Base-by-base conservation (phyloP, 192 early-diverging fungal species). In the Globomyces pollinis-pini region DNA sequence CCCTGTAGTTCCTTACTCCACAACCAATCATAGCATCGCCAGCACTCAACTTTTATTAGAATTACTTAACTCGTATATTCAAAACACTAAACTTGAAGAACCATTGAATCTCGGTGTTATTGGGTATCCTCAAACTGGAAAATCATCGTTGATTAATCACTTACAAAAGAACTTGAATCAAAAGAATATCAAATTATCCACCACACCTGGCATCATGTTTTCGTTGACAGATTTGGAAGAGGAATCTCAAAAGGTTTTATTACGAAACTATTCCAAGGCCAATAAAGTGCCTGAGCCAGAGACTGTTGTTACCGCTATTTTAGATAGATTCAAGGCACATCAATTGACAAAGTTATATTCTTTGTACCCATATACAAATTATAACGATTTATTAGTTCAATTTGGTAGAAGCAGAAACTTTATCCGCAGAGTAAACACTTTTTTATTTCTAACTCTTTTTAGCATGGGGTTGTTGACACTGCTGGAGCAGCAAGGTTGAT, bases 381-480 rank as follows among this genome's bases (percentile, higher is more conserved):
- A 36, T 21, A 54, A 54, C 33, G 52, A 54, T 54, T 18, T 54
- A 12, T 31, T 54, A 0, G 52, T 54, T 34, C 52, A 54, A 54
- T 26, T 38, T 23, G 52, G 29, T 26, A 36, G 29, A 26, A 18
- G 33, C 15, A 54, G 29, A 23, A 54, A 54, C 31, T 38, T 32
- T 54, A 5, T 54, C n/a, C 26, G 52, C 21, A 54, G 52, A 38
- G 52, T 54, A 54, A 38, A 9, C 15, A 3, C 0, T 39, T 8
- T 35, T 54, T 54, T 24, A 54, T 36, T 38, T 34, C 15, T 26
- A 21, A 54, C 38, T 39, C n/a, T 13, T 13, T n/a, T 13, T 39
- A 39, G 38, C 12, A 39, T 13, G 38, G 52, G 29, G 38, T 18
- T 38, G 21, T 39, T 12, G 52, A 54, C 33, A 26, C 29, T 32